Evolutionary conservation across 768 basidiomycete species (phyloP).

Genomic region (Tephrocybe sp.): DNA sequence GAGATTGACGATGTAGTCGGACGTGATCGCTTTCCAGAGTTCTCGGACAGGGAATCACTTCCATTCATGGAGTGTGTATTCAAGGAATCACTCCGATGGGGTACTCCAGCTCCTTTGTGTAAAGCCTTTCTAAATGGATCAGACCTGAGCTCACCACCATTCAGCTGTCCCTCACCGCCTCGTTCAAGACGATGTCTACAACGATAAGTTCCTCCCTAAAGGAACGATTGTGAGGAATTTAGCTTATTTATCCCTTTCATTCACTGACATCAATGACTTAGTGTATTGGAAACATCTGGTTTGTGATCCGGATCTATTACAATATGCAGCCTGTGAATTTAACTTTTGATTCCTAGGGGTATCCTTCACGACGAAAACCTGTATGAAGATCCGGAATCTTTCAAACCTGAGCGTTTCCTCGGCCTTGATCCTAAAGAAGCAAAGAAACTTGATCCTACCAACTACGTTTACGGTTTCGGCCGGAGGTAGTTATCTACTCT

Average conservation of each 20-base stretch:
- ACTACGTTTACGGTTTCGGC: conserved; percentile 17
- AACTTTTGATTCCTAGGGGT: conserved; percentile 7
- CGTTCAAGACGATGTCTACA: conserved; percentile 17
- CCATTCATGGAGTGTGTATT: conserved; percentile 20
- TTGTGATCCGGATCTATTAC: neutral
- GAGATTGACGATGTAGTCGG: conserved; percentile 18
- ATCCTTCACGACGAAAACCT: conserved; percentile 16
- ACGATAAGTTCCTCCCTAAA: conserved; percentile 13
- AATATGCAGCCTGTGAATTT: neutral
- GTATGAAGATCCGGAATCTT: conserved; percentile 11
- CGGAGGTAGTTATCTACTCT: conserved; percentile 6
- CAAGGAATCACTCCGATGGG: conserved; percentile 19
- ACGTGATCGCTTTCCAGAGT: conserved; percentile 14
- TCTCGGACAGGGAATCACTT: conserved; percentile 14
- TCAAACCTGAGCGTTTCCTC: conserved; percentile 14
- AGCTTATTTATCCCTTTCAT: neutral
- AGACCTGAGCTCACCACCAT: neutral
- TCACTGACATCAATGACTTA: neutral
- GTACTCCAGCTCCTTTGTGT: conserved; percentile 17
- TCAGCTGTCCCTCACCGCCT: conserved; percentile 19
- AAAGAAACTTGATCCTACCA: conserved; percentile 14
- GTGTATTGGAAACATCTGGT: conserved; percentile 19
- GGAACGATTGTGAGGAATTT: conserved; percentile 15
- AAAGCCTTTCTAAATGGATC: neutral
- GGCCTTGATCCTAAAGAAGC: conserved; percentile 10